Base-by-base conservation (phyloP, 768 basidiomycete genomes). In the Lepiota venenata region DNA sequence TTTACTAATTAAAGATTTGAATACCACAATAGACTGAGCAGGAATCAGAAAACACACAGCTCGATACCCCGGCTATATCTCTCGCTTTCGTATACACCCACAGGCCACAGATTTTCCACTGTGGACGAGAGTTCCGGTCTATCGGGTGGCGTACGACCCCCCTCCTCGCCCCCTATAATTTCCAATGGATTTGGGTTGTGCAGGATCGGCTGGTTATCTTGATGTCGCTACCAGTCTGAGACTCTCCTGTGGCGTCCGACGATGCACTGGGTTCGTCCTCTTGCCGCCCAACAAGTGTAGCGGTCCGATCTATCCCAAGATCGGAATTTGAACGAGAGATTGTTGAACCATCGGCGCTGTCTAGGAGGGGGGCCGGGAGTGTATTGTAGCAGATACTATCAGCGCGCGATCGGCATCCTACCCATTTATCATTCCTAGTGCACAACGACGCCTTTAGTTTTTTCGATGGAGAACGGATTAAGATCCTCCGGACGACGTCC, bases 51-150 rank as follows among this genome's bases (percentile, higher is more conserved):
- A 1, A 52, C 61, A n/a, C 50, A 62, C 61, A 50, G 47, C 32
- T 14, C 55, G 16, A 56, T 32, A 44, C 49, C 46, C 36, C 59
- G 44, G 5, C 60, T 55, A 25, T 62, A 60, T 41, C 59, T 50
- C 39, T 62, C 57, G 25, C 56, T 58, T 15, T 60, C 61, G 6
- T 36, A 29, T 4, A 52, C 43, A 18, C n/a, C 32, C n/a, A 56
- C 48, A 12, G 55, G 40, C 43, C 32, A 48, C 21, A 50, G 36
- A 36, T 36, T 21, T 9, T 45, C 32, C 3, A 56, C 21, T 1
- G 37, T 21, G 4, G 25, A 43, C n/a, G 40, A 56, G 21, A 50
- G 39, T 37, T 37, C 48, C 21, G 48, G 48, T 16, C 4, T n/a
- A 7, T 5, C n/a, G 7, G 20, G 14, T 7, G 37, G n/a, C 40